Percentiles rank a stretch among this genome's conserved stretches.
Conservation (phyloP, 2,329 filamentous ascomycete genomes). For the Pestalotiopsis sp. region DNA sequence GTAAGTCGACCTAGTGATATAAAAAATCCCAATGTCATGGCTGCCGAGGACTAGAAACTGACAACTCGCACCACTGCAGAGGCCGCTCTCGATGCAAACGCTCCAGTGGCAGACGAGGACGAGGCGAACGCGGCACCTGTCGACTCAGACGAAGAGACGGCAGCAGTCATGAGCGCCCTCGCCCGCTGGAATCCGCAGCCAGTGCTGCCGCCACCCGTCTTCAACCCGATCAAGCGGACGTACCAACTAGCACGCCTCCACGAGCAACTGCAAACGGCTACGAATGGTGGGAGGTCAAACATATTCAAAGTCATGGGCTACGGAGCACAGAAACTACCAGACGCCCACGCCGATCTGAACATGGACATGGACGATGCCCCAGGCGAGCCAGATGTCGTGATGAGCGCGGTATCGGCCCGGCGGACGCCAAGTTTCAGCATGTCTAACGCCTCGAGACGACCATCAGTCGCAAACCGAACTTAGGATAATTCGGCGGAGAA, state of each 20-base stretch:
- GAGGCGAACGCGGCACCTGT: slow-evolving; percentile 80
- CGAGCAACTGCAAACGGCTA: slow-evolving; percentile 68
- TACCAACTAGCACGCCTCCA: slow-evolving; percentile 66
- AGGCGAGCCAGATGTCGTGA: slow-evolving; percentile 56
- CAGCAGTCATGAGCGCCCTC: slow-evolving; percentile 82
- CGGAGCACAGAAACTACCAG: slow-evolving; percentile 57
- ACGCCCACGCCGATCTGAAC: slow-evolving; percentile 46
- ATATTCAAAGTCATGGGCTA: slow-evolving; percentile 65
- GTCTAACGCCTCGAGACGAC: slow-evolving; percentile 44
- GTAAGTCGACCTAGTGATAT: slow-evolving; percentile 52
- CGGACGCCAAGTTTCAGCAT: slow-evolving; percentile 51
- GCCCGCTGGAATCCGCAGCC: slow-evolving; percentile 78
- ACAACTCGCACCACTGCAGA: slow-evolving; percentile 54
- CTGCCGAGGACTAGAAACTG: not conserved
- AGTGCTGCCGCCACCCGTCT: slow-evolving; percentile 67
- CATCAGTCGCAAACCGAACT: slow-evolving; percentile 51
- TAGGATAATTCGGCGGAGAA: slow-evolving; percentile 30
- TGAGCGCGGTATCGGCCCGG: slow-evolving; percentile 39
- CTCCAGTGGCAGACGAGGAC: slow-evolving; percentile 83
- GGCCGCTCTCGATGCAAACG: slow-evolving; percentile 92
- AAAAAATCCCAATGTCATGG: not conserved
- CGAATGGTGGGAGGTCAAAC: slow-evolving; percentile 66
- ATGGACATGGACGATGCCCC: slow-evolving; percentile 57
- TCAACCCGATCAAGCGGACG: slow-evolving; percentile 63
- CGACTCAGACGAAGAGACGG: slow-evolving; percentile 93